Percentiles rank a stretch among this genome's conserved stretches.
phyloP scores from a whole-genome alignment of 495 filamentous ascomycete species.

The Podospora australis region DNA sequence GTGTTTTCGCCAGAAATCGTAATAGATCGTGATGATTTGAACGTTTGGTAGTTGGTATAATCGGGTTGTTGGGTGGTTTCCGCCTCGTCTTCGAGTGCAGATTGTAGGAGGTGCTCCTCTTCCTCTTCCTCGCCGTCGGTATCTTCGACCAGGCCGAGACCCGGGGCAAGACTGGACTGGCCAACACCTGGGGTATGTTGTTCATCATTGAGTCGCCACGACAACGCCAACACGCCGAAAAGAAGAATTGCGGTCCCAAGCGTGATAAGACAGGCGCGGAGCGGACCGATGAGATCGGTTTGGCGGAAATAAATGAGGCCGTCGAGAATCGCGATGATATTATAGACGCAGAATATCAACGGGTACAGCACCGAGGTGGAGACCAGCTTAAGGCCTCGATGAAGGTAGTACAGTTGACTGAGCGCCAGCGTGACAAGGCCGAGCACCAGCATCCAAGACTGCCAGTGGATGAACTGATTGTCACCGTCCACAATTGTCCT shows the following conservation, averaged over 20 bases:
- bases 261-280: slow-evolving; percentile 78
- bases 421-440: slow-evolving; percentile 77
- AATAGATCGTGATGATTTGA: slow-evolving; percentile 22
- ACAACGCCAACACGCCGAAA: slow-evolving; percentile 80
- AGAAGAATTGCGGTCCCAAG: slow-evolving; percentile 84
- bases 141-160: slow-evolving; percentile 62
- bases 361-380: slow-evolving; percentile 96
- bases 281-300: slow-evolving; percentile 63
- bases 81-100: slow-evolving; percentile 34
- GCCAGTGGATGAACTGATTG: slow-evolving; percentile 96
- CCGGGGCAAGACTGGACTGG: slow-evolving; percentile 59
- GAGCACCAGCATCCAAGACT: slow-evolving; percentile 90
- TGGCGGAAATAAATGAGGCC: slow-evolving; percentile 96
- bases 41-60: slow-evolving; percentile 44
- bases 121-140: slow-evolving; percentile 52
- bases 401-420: slow-evolving; percentile 89
- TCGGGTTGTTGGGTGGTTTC: slow-evolving; percentile 26
- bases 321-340: slow-evolving; percentile 97
- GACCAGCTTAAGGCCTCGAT: slow-evolving; percentile 86
- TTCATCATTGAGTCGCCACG: slow-evolving; percentile 83
- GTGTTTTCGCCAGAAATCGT: slow-evolving; percentile 1
- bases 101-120: slow-evolving; percentile 31
- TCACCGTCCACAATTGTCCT: slow-evolving; percentile 77
- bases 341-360: slow-evolving; percentile 98
- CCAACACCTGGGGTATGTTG: slow-evolving; percentile 51